Evolutionary conservation across 1,139 yeast genomes (phyloP).

Genomic region (Blastobotrys proliferans): DNA sequence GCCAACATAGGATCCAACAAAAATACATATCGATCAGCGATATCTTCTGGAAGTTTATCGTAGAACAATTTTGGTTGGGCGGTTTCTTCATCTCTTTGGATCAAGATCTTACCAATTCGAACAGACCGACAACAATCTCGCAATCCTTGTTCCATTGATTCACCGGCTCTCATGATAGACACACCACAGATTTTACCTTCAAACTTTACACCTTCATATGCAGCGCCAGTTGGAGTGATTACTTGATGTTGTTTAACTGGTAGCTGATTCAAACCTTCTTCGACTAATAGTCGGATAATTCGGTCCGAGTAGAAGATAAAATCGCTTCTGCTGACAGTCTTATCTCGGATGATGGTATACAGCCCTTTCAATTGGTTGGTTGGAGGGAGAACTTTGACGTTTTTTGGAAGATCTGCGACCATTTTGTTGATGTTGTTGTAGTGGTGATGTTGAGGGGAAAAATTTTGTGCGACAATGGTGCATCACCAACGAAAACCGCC

Average conservation of each 20-base stretch:
- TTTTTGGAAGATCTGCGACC: slow-evolving; percentile 19
- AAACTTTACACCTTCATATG: slow-evolving; percentile 75
- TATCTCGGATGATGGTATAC: slow-evolving; percentile 85
- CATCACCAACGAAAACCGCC: no score
- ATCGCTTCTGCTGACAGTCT: slow-evolving; percentile 75
- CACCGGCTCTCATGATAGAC: slow-evolving; percentile 96
- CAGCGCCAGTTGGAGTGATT: slow-evolving; percentile 71
- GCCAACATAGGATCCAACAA: slow-evolving; percentile 96
- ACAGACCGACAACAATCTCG: slow-evolving; percentile 96
- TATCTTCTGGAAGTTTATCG: slow-evolving; percentile 91
- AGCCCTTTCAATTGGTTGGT: slow-evolving; percentile 86
- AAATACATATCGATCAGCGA: slow-evolving; percentile 80
- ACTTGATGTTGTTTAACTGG: slow-evolving; percentile 72
- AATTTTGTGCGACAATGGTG: no score
- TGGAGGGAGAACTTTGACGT: slow-evolving; percentile 69
- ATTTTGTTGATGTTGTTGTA: not conserved
- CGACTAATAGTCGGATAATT: slow-evolving; percentile 86
- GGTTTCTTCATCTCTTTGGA: slow-evolving; percentile 96
- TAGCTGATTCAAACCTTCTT: slow-evolving; percentile 87
- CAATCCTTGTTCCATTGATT: slow-evolving; percentile 96
- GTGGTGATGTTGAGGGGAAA: not conserved
- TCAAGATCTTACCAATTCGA: slow-evolving; percentile 89
- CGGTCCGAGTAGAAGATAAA: slow-evolving; percentile 94
- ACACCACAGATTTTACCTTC: slow-evolving; percentile 96
- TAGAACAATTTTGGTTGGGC: slow-evolving; percentile 58